Evolutionary conservation across 2,329 filamentous ascomycete genomes (phyloP).

Genomic region (Lanzia echinophila): DNA sequence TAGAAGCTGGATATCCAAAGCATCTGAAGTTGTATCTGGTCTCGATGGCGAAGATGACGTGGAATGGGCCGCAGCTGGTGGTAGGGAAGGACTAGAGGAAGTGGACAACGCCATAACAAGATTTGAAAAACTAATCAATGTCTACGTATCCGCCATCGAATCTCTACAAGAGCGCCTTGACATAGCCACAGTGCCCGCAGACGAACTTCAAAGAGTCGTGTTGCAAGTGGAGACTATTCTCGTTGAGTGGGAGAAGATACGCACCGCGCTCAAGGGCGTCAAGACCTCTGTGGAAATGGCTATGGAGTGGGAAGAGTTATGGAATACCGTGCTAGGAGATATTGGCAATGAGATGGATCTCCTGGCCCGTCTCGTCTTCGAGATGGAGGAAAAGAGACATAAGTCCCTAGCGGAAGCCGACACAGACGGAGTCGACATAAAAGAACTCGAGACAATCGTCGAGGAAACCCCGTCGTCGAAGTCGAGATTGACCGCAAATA

Average conservation of each 20-base stretch:
- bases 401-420: conserved; percentile 57
- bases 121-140: conserved; percentile 84
- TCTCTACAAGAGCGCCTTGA: conserved; percentile 75
- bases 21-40: conserved; percentile 78
- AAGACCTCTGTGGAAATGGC: conserved; percentile 92
- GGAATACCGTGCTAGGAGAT: conserved; percentile 88
- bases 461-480: conserved; percentile 67
- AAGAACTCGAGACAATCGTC: conserved; percentile 86
- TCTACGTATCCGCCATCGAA: conserved; percentile 92
- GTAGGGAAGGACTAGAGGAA: conserved; percentile 69
- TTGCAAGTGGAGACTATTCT: conserved; percentile 85
- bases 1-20: conserved; percentile 86
- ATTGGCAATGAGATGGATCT: conserved; percentile 85
- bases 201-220: conserved; percentile 69
- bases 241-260: conserved; percentile 77
- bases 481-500: conserved; percentile 48
- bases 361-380: conserved; percentile 76
- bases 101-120: conserved; percentile 68
- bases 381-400: conserved; percentile 95
- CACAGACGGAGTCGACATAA: conserved; percentile 69
- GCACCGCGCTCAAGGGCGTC: conserved; percentile 66
- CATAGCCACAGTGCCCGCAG: conserved; percentile 61
- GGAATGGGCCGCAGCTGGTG: conserved; percentile 89
- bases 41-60: conserved; percentile 95
- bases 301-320: conserved; percentile 98